These are phyloP conservation scores for Proliferodiscus dingleyae DNA, from an alignment of 2,329 filamentous ascomycete genomes.

Conservation along the genomic window DNA sequence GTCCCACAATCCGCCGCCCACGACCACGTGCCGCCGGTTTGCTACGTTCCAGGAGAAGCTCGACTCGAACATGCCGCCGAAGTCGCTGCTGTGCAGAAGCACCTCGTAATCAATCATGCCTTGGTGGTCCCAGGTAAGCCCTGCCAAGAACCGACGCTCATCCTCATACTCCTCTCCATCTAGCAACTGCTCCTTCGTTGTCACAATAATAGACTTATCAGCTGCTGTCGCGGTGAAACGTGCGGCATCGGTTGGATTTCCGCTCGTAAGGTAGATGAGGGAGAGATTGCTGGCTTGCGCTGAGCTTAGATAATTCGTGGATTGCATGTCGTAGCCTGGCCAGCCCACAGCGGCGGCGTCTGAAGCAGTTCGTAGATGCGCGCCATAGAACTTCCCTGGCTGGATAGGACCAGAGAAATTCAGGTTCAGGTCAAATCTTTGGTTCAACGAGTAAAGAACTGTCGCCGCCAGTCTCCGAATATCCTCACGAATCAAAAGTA, in stretches of 20 bases:
- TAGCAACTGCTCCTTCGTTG: conserved; percentile 38
- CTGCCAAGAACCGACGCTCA: conserved; percentile 23
- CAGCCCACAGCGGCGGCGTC: conserved; percentile 32
- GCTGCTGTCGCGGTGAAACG: conserved; percentile 33
- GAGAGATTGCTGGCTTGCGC: conserved; percentile 25
- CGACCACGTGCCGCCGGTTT: conserved; percentile 30
- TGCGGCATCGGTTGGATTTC: conserved; percentile 33
- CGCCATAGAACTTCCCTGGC: conserved; percentile 31
- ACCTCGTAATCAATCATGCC: conserved; percentile 45
- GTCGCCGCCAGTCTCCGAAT: conserved; percentile 33
- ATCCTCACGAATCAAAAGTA: conserved; percentile 38
- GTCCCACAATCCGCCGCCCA: background rate
- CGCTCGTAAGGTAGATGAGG: conserved; percentile 38
- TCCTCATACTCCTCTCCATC: conserved; percentile 16
- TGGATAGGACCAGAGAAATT: background rate
- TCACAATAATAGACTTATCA: conserved; percentile 32
- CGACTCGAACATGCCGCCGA: conserved; percentile 39
- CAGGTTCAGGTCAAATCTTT: conserved; percentile 11
- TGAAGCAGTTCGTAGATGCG: conserved; percentile 32
- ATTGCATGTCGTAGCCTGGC: conserved; percentile 33
- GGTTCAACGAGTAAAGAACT: conserved; percentile 28
- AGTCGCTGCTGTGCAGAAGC: conserved; percentile 35
- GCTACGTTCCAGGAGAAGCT: conserved; percentile 43
- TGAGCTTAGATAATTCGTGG: conserved; percentile 31
- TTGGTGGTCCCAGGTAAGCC: conserved; percentile 41